Percentiles rank a stretch among this genome's conserved stretches.
Evolutionary conservation across 2,329 filamentous ascomycete species (phyloP).

Genomic region (Colletotrichum tropicale): DNA sequence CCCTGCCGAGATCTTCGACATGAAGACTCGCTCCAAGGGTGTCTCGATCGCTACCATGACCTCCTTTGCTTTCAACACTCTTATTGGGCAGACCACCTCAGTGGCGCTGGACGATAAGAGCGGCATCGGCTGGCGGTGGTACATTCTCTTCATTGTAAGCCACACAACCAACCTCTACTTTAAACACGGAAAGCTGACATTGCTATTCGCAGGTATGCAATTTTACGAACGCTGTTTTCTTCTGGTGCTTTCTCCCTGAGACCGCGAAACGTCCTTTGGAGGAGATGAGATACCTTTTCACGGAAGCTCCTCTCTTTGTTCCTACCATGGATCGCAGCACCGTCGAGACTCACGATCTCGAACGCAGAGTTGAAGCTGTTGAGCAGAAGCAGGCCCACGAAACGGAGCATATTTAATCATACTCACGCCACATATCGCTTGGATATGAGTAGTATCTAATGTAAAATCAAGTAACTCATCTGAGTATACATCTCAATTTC

Average conservation of each 20-base stretch:
- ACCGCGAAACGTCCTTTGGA: conserved; percentile 68
- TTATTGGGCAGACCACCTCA: conserved; percentile 73
- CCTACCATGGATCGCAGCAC: conserved; percentile 55
- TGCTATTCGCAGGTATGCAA: conserved; percentile 57
- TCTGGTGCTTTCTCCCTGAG: conserved; percentile 71
- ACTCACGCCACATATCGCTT: background rate
- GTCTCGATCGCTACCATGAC: conserved; percentile 77
- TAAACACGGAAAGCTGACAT: background rate
- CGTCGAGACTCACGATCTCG: conserved; percentile 54
- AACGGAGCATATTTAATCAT: conserved; percentile 3
- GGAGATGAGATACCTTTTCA: conserved; percentile 72
- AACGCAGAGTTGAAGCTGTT: conserved; percentile 62
- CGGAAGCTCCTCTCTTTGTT: conserved; percentile 68
- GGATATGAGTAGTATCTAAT: background rate
- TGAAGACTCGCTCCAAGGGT: conserved; percentile 74
- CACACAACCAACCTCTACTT: background rate
- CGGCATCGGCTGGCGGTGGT: conserved; percentile 52
- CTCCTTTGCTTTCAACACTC: conserved; percentile 77
- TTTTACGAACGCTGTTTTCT: conserved; percentile 52
- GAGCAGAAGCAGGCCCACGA: conserved; percentile 48
- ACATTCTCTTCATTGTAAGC: conserved; percentile 47
- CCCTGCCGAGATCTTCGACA: conserved; percentile 78
- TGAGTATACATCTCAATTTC: background rate
- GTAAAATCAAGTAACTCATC: background rate
- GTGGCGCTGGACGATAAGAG: conserved; percentile 48